Conservation (phyloP, 192 early-diverging fungal genomes). For the Entophlyctis luteolus region DNA sequence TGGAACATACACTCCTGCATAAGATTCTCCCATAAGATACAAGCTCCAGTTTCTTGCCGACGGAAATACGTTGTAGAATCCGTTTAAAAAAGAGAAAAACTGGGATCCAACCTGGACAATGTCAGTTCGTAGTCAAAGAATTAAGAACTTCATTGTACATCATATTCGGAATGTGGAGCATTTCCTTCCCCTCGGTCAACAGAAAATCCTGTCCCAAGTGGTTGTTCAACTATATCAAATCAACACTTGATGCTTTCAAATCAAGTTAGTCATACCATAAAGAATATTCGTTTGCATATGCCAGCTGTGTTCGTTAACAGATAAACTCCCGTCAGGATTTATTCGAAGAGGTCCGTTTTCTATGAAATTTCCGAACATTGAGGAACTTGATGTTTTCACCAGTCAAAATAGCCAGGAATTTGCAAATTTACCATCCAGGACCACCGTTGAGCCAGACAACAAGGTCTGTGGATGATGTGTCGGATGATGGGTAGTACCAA, state of each 20-base stretch:
- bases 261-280: conserved; percentile 11
- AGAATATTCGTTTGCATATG: conserved; percentile 30
- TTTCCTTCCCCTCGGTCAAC: not conserved
- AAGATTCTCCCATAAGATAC: conserved; percentile 42
- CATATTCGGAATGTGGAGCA: not conserved
- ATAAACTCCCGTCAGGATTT: not conserved
- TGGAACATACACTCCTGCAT: conserved; percentile 41
- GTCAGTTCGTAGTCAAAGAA: not conserved
- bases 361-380: conserved; percentile 34
- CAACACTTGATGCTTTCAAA: not conserved
- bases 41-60: conserved; percentile 25
- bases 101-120: conserved; percentile 8
- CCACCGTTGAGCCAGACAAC: conserved; percentile 36
- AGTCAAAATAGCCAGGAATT: not conserved
- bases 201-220: conserved; percentile 30
- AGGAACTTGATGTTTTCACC: not conserved
- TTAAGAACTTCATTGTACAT: too few species aligned
- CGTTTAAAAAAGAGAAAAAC: conserved; percentile 33
- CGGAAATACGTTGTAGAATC: conserved; percentile 38
- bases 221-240: conserved; percentile 29
- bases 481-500: conserved; percentile 13
- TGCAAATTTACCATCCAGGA: conserved; percentile 9
- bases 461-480: not conserved
- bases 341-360: conserved; percentile 25
- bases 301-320: conserved; percentile 25